These are phyloP conservation scores for Pythium aphanidermatum DNA, from an alignment of 352 stramenopile genomes.

Conservation along the genomic window DNA sequence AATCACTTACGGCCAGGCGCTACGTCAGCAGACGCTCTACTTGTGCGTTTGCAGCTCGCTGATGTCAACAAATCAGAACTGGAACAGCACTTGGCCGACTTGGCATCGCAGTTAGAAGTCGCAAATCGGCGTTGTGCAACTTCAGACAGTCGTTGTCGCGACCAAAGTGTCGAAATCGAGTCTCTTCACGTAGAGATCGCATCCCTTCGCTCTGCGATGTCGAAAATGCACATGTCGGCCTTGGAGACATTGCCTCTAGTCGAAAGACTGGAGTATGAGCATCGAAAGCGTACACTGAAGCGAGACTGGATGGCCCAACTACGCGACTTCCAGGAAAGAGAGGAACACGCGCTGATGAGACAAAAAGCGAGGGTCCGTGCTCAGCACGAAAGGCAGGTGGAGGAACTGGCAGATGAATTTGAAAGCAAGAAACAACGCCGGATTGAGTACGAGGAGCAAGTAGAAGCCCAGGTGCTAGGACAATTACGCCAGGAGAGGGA, in stretches of 20 bases:
- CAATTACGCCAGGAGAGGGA: slow-evolving; percentile 50
- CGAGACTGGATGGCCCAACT: slow-evolving; percentile 59
- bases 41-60: slow-evolving; percentile 46
- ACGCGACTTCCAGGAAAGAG: slow-evolving; percentile 59
- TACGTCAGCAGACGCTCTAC: slow-evolving; percentile 31
- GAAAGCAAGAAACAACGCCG: slow-evolving; percentile 48
- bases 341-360: slow-evolving; percentile 55
- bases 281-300: slow-evolving; percentile 59
- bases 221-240: slow-evolving; percentile 27
- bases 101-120: slow-evolving; percentile 29
- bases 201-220: slow-evolving; percentile 20
- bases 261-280: slow-evolving; percentile 45
- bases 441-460: slow-evolving; percentile 55
- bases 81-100: slow-evolving; percentile 29
- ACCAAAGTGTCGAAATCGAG: slow-evolving; percentile 17
- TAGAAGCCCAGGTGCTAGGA: slow-evolving; percentile 38
- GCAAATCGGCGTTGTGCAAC: slow-evolving; percentile 22
- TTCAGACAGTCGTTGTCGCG: slow-evolving; percentile 11
- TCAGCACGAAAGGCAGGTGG: slow-evolving; percentile 56
- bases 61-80: slow-evolving; percentile 36
- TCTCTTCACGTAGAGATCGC: slow-evolving; percentile 25
- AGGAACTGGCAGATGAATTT: slow-evolving; percentile 53
- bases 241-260: slow-evolving; percentile 21
- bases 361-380: slow-evolving; percentile 60
- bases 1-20: background rate